Evolutionary conservation across 2,329 filamentous ascomycete genomes (phyloP).

Genomic region (Zasmidium cellare): DNA sequence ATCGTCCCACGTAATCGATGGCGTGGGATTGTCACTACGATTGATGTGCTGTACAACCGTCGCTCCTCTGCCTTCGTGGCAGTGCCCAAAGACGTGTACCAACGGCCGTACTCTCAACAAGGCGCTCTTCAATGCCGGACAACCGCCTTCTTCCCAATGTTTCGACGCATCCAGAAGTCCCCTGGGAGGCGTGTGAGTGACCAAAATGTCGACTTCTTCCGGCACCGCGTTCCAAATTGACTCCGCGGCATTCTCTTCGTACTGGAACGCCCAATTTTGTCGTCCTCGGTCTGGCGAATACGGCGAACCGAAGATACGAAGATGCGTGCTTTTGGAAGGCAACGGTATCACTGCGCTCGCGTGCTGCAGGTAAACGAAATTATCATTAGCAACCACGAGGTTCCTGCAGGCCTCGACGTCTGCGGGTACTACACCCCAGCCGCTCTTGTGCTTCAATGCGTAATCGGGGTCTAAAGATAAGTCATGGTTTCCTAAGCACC

Average conservation of each 20-base stretch:
- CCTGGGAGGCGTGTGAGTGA: conserved; percentile 69
- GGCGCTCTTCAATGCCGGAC: conserved; percentile 57
- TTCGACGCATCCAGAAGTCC: conserved; percentile 55
- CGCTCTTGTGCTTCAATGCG: conserved; percentile 27
- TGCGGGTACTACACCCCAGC: conserved; percentile 34
- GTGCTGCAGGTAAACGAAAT: conserved; percentile 67
- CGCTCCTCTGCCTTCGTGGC: conserved; percentile 67
- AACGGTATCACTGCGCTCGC: conserved; percentile 56
- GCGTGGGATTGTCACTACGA: conserved; percentile 34
- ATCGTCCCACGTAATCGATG: conserved; percentile 59
- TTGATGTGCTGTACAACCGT: conserved; percentile 61
- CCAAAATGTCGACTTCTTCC: conserved; percentile 61
- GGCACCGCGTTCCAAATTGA: conserved; percentile 64
- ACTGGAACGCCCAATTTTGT: conserved; percentile 67
- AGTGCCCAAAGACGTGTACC: conserved; percentile 70
- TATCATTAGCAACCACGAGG: conserved; percentile 51
- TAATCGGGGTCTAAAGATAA: conserved; percentile 60
- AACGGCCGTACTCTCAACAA: conserved; percentile 63
- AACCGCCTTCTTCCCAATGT: conserved; percentile 54
- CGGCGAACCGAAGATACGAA: conserved; percentile 72
- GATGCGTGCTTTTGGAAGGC: conserved; percentile 59
- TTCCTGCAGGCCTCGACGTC: conserved; percentile 54
- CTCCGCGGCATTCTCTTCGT: conserved; percentile 45
- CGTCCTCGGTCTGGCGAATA: conserved; percentile 51
- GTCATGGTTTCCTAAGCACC: conserved; percentile 66